Evolutionary conservation across 169 alveolate species (phyloP), one percentile per base, ranked within the genome.

Genomic region (Eimeria sp.): DNA sequence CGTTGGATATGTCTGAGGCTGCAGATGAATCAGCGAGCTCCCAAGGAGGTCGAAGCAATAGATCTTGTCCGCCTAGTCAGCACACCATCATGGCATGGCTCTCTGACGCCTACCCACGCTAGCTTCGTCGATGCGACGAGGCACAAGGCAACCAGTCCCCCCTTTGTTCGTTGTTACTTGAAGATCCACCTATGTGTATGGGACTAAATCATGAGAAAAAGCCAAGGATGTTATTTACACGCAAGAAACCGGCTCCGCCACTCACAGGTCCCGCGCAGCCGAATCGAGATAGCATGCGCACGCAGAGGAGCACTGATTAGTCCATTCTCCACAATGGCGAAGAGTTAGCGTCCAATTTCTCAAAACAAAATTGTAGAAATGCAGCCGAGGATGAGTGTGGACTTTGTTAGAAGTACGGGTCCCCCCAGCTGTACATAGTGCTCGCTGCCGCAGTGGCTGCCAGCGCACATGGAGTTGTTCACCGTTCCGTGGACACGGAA

Each of bases 221-320:
- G 20, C 68, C 88, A 13, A 52, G 68, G 49, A 78, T 4, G 68
- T 68, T 33, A 74, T 74, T 23, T 49, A 43, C n/a, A n/a, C 46
- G 46, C 23, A 46, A 16, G 66, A 78, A 78, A 52, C 49, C 66
- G 27, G 71, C 88, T 78, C 66, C 49, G 52, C 88, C 68, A 4
- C 43, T 14, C 30, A 30, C 30, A 54, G 64, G 88, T 78, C 88
- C 46, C 16, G 68, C 49, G 71, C 88, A 3, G 68, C 88, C 66
- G 88, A 78, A 78, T 78, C 88, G 88, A 78, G 52, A 30, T 78
- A 66, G 46, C 88, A 54, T 78, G 66, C 46, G 88, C 88, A 46
- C 71, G 46, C 14, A 52, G 49, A 54, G 18, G 11, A 78, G 46
- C 62, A 78, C 6, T 78, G 43, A 78, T 16, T 46, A 25, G n/a